Conservation (phyloP, 2,329 filamentous ascomycete species). For the Penicillium sp. region DNA sequence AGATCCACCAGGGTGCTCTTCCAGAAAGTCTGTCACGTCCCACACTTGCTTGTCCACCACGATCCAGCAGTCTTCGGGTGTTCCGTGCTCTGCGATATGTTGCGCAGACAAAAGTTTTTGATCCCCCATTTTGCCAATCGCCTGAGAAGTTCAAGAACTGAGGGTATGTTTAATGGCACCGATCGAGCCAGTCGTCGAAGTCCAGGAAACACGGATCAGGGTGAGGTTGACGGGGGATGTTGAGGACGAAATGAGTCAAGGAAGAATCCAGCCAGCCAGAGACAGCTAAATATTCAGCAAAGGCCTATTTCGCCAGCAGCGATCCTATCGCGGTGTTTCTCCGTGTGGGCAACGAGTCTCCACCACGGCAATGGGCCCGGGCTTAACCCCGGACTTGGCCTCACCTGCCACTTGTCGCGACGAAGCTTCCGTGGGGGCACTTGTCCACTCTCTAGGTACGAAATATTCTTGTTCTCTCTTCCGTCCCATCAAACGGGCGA, state of each 20-base stretch:
- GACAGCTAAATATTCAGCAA: conserved; percentile 22
- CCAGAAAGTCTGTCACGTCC: conserved; percentile 65
- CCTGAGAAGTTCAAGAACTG: too few species aligned
- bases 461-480: neutral
- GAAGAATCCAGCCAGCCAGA: conserved; percentile 10
- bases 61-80: conserved; percentile 59
- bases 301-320: neutral
- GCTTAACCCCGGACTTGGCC: conserved; percentile 17
- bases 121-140: conserved; percentile 24
- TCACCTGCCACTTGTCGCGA: neutral
- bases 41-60: conserved; percentile 67
- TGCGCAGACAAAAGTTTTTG: conserved; percentile 39
- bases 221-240: neutral
- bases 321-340: conserved; percentile 10
- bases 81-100: conserved; percentile 52
- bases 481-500: neutral
- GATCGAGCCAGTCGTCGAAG: neutral
- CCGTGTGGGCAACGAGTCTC: conserved; percentile 10
- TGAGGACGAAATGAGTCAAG: neutral
- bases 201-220: neutral
- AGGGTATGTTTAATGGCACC: neutral
- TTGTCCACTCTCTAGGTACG: neutral
- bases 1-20: conserved; percentile 62
- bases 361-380: conserved; percentile 21
- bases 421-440: neutral